Evolutionary conservation across 2,329 filamentous ascomycete species (phyloP), one percentile per base, ranked within the genome.

Genomic region (Tolypocladium paradoxum): DNA sequence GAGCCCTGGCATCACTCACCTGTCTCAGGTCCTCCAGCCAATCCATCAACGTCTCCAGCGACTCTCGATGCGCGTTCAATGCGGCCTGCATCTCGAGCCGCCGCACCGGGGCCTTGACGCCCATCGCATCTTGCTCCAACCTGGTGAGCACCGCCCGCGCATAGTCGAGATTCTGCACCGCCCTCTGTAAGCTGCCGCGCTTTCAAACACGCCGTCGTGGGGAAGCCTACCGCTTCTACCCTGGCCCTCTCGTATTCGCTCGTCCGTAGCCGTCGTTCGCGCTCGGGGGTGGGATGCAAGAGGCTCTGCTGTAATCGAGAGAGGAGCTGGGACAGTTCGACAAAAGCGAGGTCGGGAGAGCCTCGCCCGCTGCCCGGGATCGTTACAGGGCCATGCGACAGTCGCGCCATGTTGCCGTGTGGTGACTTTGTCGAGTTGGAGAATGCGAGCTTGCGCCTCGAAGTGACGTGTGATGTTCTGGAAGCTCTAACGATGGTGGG

Each of bases 21-120:
- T 88, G 81, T 60, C 83, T 78, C 11, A 90, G 65, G 61, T 91
- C 87, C 54, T 82, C 74, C 56, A 92, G 68, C 37, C 84, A 75
- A 59, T 88, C 82, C 45, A 79, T 73, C 43, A 92, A 68, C 52
- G 79, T 74, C 60, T 88, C 85, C 50, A 90, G 74, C 6, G 81
- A 65, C 36, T 87, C 82, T 54, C 84, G 78, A 62, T 88, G 87
- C 45, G 72, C 70, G 55, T 80, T 76, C 34, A 92, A 72, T 56
- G 87, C 83, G 24, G 73, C 69, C 66, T 89, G 85, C 20, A 78
- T 65, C 54, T 84, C 78, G 56, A 82, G 74, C 60, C 82, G 79
- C 54, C 78, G 79, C 6, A 75, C 66, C 53, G 78, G 77, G 34
- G 78, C 71, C 64, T 84, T 84, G 57, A 83, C 70, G n/a, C 69